Conservation (phyloP, 2,329 filamentous ascomycete genomes). For the Cladosporium sp. region DNA sequence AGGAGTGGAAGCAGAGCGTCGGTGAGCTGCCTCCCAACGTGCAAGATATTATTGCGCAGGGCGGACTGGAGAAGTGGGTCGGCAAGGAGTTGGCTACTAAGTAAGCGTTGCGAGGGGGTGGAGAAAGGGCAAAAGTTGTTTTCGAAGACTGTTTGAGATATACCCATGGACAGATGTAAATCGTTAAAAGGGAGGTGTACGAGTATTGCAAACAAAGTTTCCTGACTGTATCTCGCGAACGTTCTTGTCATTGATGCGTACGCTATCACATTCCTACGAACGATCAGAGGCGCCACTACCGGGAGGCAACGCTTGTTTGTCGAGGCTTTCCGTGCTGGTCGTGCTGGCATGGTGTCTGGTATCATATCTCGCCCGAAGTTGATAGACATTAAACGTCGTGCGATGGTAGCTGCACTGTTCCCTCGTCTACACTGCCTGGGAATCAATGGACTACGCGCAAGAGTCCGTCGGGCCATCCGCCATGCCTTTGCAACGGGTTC, state of each 20-base stretch:
- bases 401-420: not conserved
- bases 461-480: not conserved
- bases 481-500: not conserved
- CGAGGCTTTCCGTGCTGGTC: not conserved
- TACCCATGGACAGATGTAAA: conserved; percentile 5
- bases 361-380: too few species aligned
- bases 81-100: conserved; percentile 61
- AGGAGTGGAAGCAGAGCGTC: conserved; percentile 76
- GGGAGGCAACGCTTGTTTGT: too few species aligned
- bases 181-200: not conserved
- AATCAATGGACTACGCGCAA: too few species aligned
- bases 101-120: not conserved
- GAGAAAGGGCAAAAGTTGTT: too few species aligned
- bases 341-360: not conserved
- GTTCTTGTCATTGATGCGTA: too few species aligned
- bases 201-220: not conserved
- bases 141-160: not conserved
- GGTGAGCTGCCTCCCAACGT: conserved; percentile 83
- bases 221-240: not conserved
- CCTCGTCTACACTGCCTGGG: not conserved
- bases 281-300: too few species aligned
- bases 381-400: not conserved
- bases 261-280: too few species aligned
- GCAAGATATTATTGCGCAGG: conserved; percentile 75
- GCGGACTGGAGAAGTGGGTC: conserved; percentile 82